Evolutionary conservation across 306 rosid genomes (phyloP), one percentile per base, ranked within the genome.

Genomic region (Quercus suber): DNA sequence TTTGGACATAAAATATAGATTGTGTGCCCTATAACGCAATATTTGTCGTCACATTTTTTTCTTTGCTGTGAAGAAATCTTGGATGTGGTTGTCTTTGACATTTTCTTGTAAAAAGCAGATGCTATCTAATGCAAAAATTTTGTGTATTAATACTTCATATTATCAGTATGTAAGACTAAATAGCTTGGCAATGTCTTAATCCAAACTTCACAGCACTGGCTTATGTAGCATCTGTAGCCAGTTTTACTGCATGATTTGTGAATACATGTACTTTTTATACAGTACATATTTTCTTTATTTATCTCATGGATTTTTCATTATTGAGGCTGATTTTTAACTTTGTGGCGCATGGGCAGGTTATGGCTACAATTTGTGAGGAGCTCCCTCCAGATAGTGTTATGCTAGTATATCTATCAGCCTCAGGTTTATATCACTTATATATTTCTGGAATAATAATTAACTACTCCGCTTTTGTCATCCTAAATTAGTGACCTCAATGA

Each of bases 341-440:
- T 56, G 52, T 61, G 80, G 84, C 82, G 70, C 70, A 41, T 78
- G 21, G 57, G 61, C 89, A 96, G 99, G 94, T 93, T 84, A 79
- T 96, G 96, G 99, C 99, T 17, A 93, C 98, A 76, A 86, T 93
- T 83, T 96, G 96, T 64, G 98, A 96, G 90, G 98, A 96, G 83
- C 97, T 96, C 51, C 94, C 90, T 59, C 86, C 90, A 63, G 98
- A 96, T 86, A 79, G 98, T 80, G 77, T 96, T 28, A 89, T 91
- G 84, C 94, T 96, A 65, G 76, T 93, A 68, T 93, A 96, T 83
- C 88, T 96, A 63, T 90, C 99, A 58, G 97, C 97, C 77, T 88
- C 99, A 91, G 99, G 99, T 96, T 74, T 75, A 68, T 59, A 70
- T 79, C 77, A 88, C 41, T 83, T 77, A 41, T 60, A 7, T 77